Evolutionary conservation across 176 grass and related monocot species (phyloP).

Genomic region (Pontederia paniculata): DNA sequence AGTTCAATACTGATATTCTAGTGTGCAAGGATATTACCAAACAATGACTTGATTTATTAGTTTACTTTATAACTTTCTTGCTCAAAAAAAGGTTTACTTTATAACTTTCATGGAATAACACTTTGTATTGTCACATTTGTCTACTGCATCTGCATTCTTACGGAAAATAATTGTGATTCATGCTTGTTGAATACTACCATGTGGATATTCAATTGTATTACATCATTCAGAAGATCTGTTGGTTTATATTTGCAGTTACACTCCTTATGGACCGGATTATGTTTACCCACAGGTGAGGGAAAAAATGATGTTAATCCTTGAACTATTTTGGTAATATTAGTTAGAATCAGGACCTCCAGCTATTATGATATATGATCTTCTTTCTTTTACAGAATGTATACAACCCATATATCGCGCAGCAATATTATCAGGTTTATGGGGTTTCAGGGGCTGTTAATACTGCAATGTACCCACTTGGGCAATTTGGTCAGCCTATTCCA

Average conservation of each 20-base stretch:
- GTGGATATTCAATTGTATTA: constrained; percentile 14
- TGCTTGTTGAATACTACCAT: not conserved
- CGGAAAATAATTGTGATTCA: not conserved
- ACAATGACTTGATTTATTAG: constrained; percentile 1
- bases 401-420: constrained; percentile 57
- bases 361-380: not conserved
- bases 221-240: constrained; percentile 30
- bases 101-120: no score
- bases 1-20: no score
- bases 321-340: constrained; percentile 4
- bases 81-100: no score
- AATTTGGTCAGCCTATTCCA: constrained; percentile 50
- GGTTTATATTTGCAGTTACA: constrained; percentile 61
- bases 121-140: not conserved
- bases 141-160: not conserved
- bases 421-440: constrained; percentile 67
- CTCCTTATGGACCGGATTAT: constrained; percentile 72
- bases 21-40: not conserved
- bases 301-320: constrained; percentile 20
- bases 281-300: constrained; percentile 77
- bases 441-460: constrained; percentile 52
- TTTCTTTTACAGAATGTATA: constrained; percentile 55
- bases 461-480: constrained; percentile 50
- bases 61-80: not conserved
- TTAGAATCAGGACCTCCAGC: not conserved